Percentiles rank a stretch among this genome's conserved stretches.
Evolutionary conservation across 805 yeast genomes (phyloP).

Genomic region (Saturnispora dispora): DNA sequence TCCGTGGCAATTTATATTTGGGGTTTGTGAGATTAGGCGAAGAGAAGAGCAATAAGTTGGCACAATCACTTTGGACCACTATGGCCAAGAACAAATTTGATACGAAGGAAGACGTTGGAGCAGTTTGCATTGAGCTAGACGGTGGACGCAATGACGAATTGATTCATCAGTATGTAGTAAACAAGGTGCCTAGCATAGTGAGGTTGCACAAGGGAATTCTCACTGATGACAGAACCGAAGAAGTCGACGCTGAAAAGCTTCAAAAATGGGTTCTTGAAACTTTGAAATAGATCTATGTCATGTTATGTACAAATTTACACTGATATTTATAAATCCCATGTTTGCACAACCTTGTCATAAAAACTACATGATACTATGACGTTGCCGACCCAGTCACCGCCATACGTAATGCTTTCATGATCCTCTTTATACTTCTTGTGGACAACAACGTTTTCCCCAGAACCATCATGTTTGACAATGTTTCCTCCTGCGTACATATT

Average conservation of each 20-base stretch:
- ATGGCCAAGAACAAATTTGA: constrained; percentile 68
- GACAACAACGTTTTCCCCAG: constrained; percentile 23
- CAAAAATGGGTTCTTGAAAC: constrained; percentile 8
- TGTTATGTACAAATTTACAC: neutral
- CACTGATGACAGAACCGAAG: constrained; percentile 25
- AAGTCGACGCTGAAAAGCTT: constrained; percentile 8
- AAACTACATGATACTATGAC: constrained; percentile 78
- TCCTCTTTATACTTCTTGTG: constrained; percentile 47
- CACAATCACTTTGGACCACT: constrained; percentile 49
- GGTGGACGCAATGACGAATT: constrained; percentile 39
- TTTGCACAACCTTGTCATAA: constrained; percentile 75
- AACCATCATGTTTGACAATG: constrained; percentile 35
- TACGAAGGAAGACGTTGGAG: constrained; percentile 35
- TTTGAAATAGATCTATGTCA: neutral
- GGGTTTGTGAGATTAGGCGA: constrained; percentile 60
- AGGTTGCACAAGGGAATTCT: constrained; percentile 60
- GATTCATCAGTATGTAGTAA: constrained; percentile 43
- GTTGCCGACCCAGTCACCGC: constrained; percentile 75
- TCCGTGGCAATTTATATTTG: constrained; percentile 10
- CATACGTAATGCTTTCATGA: constrained; percentile 91
- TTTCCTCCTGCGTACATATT: constrained; percentile 96
- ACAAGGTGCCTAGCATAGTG: constrained; percentile 55
- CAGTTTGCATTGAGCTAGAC: constrained; percentile 13
- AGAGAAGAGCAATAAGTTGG: constrained; percentile 48
- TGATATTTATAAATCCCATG: constrained; percentile 44